A percentile compares a stretch with the other conserved stretches of the same genome.
phyloP scores from a whole-genome alignment of 768 basidiomycete species.

The Leccinellum rugosiceps region DNA sequence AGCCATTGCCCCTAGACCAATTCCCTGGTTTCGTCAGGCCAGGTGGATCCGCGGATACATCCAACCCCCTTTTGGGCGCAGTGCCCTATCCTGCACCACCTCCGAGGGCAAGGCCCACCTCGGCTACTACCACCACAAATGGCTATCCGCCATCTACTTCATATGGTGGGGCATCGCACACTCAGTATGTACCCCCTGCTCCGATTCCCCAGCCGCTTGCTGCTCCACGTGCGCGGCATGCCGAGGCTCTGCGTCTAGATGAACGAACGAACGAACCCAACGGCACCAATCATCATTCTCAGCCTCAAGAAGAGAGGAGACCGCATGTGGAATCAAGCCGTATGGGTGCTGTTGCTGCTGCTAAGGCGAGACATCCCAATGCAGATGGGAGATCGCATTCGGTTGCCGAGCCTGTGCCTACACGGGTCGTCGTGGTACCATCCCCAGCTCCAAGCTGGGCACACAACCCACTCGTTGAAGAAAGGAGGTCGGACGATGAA shows the following conservation, averaged over 20 bases:
- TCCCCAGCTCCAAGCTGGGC: constrained; percentile 31
- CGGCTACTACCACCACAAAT: constrained; percentile 5
- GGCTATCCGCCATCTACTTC: constrained; percentile 11
- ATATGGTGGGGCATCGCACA: constrained; percentile 11
- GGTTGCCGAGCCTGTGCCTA: constrained; percentile 32
- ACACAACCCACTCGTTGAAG: constrained; percentile 28
- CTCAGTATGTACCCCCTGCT: constrained; percentile 12
- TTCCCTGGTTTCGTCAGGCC: constrained; percentile 41
- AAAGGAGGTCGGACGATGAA: constrained; percentile 30
- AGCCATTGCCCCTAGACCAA: constrained; percentile 46
- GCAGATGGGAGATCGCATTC: constrained; percentile 26
- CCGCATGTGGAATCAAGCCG: constrained; percentile 11
- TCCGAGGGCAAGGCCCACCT: constrained; percentile 15
- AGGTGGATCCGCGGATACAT: constrained; percentile 18
- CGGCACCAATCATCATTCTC: constrained; percentile 3
- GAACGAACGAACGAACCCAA: constrained; percentile 21
- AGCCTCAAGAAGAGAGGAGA: constrained; percentile 16
- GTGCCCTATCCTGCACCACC: constrained; percentile 29
- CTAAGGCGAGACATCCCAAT: constrained; percentile 6
- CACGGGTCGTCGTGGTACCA: constrained; percentile 26
- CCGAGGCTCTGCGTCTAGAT: constrained; percentile 22
- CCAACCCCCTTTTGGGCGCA: constrained; percentile 19
- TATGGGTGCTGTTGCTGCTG: background rate
- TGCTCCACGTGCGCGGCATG: constrained; percentile 20
- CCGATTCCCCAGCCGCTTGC: constrained; percentile 15